Conservation (phyloP, 1,284 basidiomycete species). For the Takashimella koratensis region DNA sequence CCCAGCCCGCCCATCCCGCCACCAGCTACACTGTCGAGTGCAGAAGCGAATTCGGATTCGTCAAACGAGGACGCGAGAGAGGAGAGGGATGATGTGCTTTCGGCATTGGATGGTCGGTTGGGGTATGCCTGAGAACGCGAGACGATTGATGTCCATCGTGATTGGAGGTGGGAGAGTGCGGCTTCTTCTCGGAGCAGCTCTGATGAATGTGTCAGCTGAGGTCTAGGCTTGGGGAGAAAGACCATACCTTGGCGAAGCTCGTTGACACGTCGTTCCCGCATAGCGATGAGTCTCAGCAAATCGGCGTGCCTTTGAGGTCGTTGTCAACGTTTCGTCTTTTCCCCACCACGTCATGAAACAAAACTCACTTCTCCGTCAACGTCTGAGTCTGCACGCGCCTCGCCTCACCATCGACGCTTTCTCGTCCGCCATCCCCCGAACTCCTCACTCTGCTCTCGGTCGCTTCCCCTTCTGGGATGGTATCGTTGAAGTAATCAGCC, state of each 20-base stretch:
- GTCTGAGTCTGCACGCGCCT: background rate
- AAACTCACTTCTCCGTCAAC: background rate
- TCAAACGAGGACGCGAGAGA: background rate
- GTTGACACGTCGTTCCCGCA: slow-evolving; percentile 37
- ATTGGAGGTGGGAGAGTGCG: slow-evolving; percentile 32
- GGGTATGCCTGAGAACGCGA: slow-evolving; percentile 14
- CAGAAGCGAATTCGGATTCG: background rate
- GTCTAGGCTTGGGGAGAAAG: background rate
- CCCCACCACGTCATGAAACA: too few species aligned
- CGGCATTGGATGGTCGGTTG: background rate
- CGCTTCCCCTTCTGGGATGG: background rate
- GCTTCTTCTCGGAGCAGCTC: slow-evolving; percentile 37
- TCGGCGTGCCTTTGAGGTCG: slow-evolving; percentile 33
- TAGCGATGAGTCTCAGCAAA: slow-evolving; percentile 36
- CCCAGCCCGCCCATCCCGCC: background rate
- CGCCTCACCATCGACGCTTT: background rate
- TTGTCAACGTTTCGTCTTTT: too few species aligned
- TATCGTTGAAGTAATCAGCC: background rate
- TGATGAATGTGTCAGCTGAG: slow-evolving; percentile 8
- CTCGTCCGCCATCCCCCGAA: background rate
- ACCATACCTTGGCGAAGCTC: slow-evolving; percentile 38
- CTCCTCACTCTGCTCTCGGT: background rate
- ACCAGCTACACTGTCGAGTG: slow-evolving; percentile 4
- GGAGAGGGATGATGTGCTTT: background rate
- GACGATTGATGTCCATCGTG: slow-evolving; percentile 33